Conservation (phyloP, 2,329 filamentous ascomycete genomes). For the Trichoderma sp. region DNA sequence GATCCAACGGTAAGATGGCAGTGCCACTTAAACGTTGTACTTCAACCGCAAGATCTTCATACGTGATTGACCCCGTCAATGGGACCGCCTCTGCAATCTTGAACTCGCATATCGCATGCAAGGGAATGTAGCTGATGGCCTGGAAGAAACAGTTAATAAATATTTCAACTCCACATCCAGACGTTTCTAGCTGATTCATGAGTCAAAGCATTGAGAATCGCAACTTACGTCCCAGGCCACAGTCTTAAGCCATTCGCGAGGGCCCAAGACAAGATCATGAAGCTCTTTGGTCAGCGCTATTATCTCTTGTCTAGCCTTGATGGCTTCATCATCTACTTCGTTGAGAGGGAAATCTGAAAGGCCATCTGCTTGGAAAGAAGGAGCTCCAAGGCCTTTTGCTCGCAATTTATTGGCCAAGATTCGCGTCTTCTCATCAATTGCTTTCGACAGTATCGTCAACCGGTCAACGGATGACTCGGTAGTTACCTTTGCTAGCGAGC, state of each 20-base stretch:
- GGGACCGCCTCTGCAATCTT: constrained; percentile 34
- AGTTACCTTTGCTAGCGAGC: background rate
- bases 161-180: background rate
- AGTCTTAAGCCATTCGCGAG: constrained; percentile 26
- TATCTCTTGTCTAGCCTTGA: constrained; percentile 24
- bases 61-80: constrained; percentile 28
- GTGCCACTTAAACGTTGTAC: constrained; percentile 25
- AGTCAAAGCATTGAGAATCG: background rate
- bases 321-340: constrained; percentile 17
- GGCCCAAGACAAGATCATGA: constrained; percentile 25
- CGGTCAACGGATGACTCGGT: constrained; percentile 20
- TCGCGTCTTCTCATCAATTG: constrained; percentile 25
- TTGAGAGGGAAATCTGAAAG: constrained; percentile 23
- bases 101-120: constrained; percentile 34
- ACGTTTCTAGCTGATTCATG: background rate
- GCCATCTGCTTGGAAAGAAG: constrained; percentile 25
- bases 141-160: constrained; percentile 9
- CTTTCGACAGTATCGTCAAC: constrained; percentile 22
- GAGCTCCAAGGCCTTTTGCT: constrained; percentile 24
- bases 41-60: constrained; percentile 27
- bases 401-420: constrained; percentile 22
- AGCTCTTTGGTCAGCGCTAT: constrained; percentile 26
- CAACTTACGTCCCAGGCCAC: constrained; percentile 31
- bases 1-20: constrained; percentile 29
- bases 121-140: constrained; percentile 30